phyloP scores from a whole-genome alignment of 2,329 filamentous ascomycete species.

The Colletotrichum simmondsii region DNA sequence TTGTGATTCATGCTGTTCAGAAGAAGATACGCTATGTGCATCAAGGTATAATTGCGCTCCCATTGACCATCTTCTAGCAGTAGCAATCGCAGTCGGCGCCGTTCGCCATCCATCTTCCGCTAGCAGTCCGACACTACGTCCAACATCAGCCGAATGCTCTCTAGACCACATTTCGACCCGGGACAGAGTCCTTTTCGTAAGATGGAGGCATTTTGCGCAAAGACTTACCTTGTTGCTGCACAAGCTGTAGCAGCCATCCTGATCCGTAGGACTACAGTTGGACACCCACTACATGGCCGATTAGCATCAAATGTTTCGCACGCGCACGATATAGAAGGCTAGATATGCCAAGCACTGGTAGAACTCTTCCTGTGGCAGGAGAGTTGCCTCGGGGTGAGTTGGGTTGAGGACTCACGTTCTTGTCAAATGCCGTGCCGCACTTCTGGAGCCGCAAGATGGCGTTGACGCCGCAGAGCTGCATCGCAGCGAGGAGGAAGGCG shows the following conservation, averaged over 20 bases:
- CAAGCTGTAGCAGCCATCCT: not conserved
- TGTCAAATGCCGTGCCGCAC: not conserved
- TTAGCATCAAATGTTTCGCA: not conserved
- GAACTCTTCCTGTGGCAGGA: rapidly evolving
- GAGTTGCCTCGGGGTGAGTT: not conserved
- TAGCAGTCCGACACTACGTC: not conserved
- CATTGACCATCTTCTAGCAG: not conserved
- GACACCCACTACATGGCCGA: not conserved
- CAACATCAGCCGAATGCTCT: not conserved
- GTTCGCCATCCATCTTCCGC: not conserved
- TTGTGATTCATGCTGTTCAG: rapidly evolving
- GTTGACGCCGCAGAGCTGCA: not conserved
- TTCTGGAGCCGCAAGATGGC: not conserved
- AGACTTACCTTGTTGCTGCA: not conserved
- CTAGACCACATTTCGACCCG: not conserved
- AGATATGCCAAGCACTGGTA: rapidly evolving
- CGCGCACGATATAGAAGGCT: not conserved
- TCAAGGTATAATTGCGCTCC: not conserved
- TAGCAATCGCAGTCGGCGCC: constrained; percentile 2
- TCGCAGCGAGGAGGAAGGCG: not conserved
- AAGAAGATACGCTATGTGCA: not conserved
- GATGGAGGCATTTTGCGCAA: not conserved
- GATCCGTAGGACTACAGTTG: not conserved
- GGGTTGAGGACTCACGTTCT: not conserved
- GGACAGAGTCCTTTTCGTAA: not conserved